Base-by-base conservation (phyloP, 805 yeast species). In the Myxozyma melibiosi region DNA sequence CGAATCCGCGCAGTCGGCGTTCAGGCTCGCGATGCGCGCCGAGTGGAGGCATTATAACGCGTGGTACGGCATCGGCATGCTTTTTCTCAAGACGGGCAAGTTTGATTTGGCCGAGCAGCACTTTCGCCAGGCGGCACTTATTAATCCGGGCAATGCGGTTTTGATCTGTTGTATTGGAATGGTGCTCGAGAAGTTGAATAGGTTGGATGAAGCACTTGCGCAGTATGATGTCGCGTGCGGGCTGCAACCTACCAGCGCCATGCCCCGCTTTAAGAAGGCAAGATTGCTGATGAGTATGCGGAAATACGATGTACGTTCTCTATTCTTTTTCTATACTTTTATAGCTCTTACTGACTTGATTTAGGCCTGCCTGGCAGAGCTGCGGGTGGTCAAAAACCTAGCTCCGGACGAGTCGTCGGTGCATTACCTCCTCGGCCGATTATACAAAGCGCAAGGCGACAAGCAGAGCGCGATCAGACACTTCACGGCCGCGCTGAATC, bases 361-460 rank as follows among this genome's bases (percentile, higher is more conserved):
- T 4, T 81, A 81, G 25, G 83, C 80, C 50, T 95, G 98, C 0
- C 74, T 90, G 56, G 78, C 77, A 37, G 88, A 84, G 68, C 87
- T 94, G 68, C 90, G 88, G 67, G 77, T 78, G 45, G 78, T 94
- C 52, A 82, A 81, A 62, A 80, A 82, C 27, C 73, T 89, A 53
- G 96, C 96, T 0, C 97, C 99, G 0, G 96, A 92, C 70, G 98
- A 92, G 70, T 96, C 97, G 0, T 84, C 89, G 51, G 96, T 92
- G 27, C 98, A 92, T 71, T 90, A 87, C 71, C 74, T 91, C 40
- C 75, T 94, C 44, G 99, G 97, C 9, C 90, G 90, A 67, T 77
- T 91, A 53, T 90, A 90, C 78, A 88, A 85, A 65, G 80, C 85
- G 30, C 82, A 86, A 62, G 84, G 85, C 28, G 83, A 88, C 59